These are phyloP conservation scores for Aegle marmelos DNA, from an alignment of 345 rosid species.

Conservation along the genomic window DNA sequence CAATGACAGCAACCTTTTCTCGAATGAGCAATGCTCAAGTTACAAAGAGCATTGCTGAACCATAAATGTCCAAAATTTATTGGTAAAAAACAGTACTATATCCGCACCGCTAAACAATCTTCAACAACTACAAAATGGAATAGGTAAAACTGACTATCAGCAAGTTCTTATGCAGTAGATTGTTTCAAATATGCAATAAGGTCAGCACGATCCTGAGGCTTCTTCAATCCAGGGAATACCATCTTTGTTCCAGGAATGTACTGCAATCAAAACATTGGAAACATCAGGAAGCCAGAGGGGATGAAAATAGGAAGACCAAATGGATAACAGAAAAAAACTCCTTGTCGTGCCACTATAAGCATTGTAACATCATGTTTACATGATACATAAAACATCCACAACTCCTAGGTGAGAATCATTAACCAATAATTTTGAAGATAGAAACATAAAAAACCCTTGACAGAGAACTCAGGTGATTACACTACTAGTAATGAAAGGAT, in stretches of 20 bases:
- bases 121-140: constrained; percentile 20
- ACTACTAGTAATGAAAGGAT: not conserved
- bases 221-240: constrained; percentile 98
- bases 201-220: constrained; percentile 88
- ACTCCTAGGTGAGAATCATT: not conserved
- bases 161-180: constrained; percentile 50
- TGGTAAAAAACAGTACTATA: constrained; percentile 21
- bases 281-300: not conserved
- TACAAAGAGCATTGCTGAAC: constrained; percentile 19
- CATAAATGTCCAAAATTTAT: constrained; percentile 24
- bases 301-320: not conserved
- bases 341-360: not conserved
- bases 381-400: not conserved
- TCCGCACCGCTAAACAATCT: constrained; percentile 15
- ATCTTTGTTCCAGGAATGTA: constrained; percentile 98
- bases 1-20: constrained; percentile 10
- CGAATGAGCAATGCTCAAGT: constrained; percentile 17
- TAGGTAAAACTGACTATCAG: not conserved
- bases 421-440: not conserved
- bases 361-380: not conserved
- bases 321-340: not conserved
- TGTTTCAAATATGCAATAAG: constrained; percentile 91
- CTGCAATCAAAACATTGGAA: constrained; percentile 35
- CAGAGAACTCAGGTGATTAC: not conserved
- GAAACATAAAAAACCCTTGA: not conserved